Conservation (phyloP, 768 basidiomycete genomes). For the Peribolospora baueri region DNA sequence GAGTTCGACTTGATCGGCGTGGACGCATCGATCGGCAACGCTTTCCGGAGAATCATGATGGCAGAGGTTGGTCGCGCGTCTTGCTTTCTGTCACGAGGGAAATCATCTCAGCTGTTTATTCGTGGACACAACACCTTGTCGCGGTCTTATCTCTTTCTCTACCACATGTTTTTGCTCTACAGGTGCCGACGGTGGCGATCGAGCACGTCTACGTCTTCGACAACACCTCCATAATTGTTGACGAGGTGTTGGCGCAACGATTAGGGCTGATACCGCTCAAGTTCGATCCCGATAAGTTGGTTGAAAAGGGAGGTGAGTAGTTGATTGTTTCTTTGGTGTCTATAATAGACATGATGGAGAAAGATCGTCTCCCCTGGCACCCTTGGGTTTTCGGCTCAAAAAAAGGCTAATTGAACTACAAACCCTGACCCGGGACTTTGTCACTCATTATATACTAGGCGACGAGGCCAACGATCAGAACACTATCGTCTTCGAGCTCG, state of each 20-base stretch:
- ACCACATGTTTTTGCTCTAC: background rate
- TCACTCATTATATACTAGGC: conserved; percentile 7
- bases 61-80: conserved; percentile 43
- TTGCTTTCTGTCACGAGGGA: background rate
- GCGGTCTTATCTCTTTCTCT: background rate
- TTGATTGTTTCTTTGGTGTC: background rate
- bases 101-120: background rate
- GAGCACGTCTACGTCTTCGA: conserved; percentile 81
- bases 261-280: conserved; percentile 74
- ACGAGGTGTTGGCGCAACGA: conserved; percentile 82
- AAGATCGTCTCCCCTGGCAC: no score
- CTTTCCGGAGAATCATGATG: conserved; percentile 70
- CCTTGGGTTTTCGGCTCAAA: background rate
- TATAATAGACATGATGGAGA: no score
- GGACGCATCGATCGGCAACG: conserved; percentile 88
- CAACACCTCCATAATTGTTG: conserved; percentile 79
- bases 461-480: conserved; percentile 59
- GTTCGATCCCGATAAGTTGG: conserved; percentile 51
- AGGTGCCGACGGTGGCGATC: conserved; percentile 79
- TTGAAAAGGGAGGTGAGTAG: conserved; percentile 18
- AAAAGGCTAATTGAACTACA: background rate
- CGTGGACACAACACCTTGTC: background rate
- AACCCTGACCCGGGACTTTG: background rate
- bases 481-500: conserved; percentile 64
- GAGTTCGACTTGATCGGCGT: conserved; percentile 91